These are phyloP conservation scores for Melastoma candidum DNA, from an alignment of 441 rosid species.

Conservation along the genomic window DNA sequence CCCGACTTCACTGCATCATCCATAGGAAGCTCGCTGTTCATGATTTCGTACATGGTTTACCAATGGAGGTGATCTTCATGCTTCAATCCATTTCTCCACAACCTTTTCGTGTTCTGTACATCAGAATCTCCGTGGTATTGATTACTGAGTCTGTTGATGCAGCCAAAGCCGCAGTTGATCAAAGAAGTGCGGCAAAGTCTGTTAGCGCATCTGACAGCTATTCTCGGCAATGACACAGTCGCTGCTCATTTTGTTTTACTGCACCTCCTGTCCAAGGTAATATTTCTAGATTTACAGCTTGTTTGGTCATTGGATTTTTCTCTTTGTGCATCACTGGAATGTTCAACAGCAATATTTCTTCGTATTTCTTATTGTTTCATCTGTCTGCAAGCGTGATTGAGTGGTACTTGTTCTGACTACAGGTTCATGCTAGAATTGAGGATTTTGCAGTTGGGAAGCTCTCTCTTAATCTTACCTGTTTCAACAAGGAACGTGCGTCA, in stretches of 20 bases:
- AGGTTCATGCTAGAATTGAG: constrained; percentile 78
- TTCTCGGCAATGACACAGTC: constrained; percentile 75
- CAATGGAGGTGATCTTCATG: constrained; percentile 47
- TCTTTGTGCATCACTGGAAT: not conserved
- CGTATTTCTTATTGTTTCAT: constrained; percentile 2
- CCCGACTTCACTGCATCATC: constrained; percentile 75
- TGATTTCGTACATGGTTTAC: constrained; percentile 44
- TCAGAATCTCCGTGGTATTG: not conserved
- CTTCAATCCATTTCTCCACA: not conserved
- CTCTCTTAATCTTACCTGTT: constrained; percentile 61
- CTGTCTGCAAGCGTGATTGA: too few relatives aligned
- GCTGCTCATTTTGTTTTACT: constrained; percentile 62
- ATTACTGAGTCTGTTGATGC: constrained; percentile 15
- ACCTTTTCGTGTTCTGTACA: not conserved
- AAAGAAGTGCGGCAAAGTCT: constrained; percentile 56
- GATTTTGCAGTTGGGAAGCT: constrained; percentile 86
- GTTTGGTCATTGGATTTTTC: not conserved
- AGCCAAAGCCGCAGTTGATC: constrained; percentile 47
- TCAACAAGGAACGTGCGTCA: constrained; percentile 57
- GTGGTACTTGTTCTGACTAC: not conserved
- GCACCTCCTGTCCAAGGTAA: constrained; percentile 82
- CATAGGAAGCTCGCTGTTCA: constrained; percentile 61
- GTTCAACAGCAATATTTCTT: not conserved
- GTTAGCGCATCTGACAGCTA: constrained; percentile 46
- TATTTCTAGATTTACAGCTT: too few relatives aligned